These are phyloP conservation scores for Epichloe baconii DNA, from an alignment of 2,329 filamentous ascomycete genomes.

Conservation along the genomic window DNA sequence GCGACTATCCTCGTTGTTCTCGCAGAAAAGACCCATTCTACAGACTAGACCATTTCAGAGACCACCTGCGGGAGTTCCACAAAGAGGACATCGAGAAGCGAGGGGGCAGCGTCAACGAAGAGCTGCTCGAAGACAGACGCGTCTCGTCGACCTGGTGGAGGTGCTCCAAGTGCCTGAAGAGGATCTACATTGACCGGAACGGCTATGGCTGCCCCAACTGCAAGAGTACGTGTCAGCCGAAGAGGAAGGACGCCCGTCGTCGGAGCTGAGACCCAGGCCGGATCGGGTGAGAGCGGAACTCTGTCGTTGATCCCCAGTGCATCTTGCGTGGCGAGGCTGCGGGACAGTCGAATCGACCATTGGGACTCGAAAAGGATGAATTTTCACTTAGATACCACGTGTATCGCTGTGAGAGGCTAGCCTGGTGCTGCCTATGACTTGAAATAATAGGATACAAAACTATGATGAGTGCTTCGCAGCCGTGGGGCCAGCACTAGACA, in stretches of 20 bases:
- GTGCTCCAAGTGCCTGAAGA: constrained; percentile 37
- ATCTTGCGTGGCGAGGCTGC: too few species aligned
- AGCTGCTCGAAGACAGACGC: constrained; percentile 27
- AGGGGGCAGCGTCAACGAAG: constrained; percentile 21
- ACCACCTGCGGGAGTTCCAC: constrained; percentile 43
- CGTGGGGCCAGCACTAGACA: too few species aligned
- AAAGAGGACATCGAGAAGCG: constrained; percentile 40
- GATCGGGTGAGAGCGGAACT: too few species aligned
- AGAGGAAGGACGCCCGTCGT: constrained; percentile 24
- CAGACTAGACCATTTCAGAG: constrained; percentile 43
- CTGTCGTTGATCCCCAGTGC: too few species aligned
- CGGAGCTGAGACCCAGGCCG: constrained; percentile 7
- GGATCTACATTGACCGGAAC: constrained; percentile 27
- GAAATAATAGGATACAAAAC: too few species aligned
- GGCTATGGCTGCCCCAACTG: constrained; percentile 35
- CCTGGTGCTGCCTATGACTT: too few species aligned
- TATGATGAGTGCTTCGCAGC: too few species aligned
- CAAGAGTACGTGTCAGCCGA: constrained; percentile 31
- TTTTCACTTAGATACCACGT: too few species aligned
- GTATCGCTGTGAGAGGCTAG: too few species aligned
- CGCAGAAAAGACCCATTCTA: constrained; percentile 34
- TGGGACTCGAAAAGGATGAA: too few species aligned
- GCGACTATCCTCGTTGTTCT: constrained; percentile 38
- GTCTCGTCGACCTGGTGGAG: constrained; percentile 36
- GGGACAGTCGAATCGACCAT: too few species aligned